Base-by-base conservation (phyloP, 495 filamentous ascomycete genomes). In the Hypomontagnella monticulosa region DNA sequence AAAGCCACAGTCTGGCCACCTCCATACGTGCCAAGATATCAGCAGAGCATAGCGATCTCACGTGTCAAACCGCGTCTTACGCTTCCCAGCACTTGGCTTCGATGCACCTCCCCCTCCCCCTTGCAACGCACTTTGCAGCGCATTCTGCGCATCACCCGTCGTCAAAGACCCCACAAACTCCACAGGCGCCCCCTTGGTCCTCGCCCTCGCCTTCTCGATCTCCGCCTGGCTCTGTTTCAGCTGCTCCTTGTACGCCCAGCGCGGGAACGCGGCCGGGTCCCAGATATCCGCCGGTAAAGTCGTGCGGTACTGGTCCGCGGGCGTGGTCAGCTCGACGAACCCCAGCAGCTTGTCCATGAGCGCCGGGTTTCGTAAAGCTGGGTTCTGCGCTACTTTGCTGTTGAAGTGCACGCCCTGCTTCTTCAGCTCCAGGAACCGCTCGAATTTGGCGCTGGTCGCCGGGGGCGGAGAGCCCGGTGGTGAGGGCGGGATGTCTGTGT, bases 351-450 rank as follows among this genome's bases (percentile, higher is more conserved):
- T 94, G 37, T 87, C 84, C 59, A 91, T 78, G 14, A 97, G 77
- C 30, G 85, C 89, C 18, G 95, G 95, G 71, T 98, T 97, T 49
- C 86, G 87, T 37, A 97, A 77, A 0, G 90, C 88, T 0, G 86
- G 78, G 2, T 89, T 91, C 38, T 79, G 80, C 16, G 89, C 86
- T 0, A 97, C 80, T 50, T 91, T 90, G 59, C 88, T 81, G 74
- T 99, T 97, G 81, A 99, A 97, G 78, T 99, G 96, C 30, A 92
- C 80, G 2, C 91, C 91, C 66, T 91, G 87, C 51, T 86, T 88
- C 76, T 97, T 99, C 42, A 97, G 81, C 19, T 85, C 81, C 1
- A 97, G 85, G 75, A 99, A 97, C 69, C 89, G 89, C 51, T 86
- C 81, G 66, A 97, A 91, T 66, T 96, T 97, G 49, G 83, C 81